Conservation (phyloP, 768 basidiomycete species). For the Trichaptum fuscoviolaceum region DNA sequence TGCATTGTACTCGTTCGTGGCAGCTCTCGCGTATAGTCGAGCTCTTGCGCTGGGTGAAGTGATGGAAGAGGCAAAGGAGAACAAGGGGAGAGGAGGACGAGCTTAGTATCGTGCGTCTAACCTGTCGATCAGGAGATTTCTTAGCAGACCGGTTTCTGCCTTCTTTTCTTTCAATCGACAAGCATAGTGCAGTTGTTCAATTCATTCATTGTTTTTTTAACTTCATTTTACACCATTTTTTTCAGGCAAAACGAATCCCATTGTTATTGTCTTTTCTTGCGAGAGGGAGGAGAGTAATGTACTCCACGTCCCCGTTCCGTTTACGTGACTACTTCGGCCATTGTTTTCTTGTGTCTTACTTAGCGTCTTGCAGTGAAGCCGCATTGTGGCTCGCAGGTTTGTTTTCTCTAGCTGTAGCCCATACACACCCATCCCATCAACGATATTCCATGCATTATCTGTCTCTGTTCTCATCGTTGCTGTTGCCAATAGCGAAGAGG, state of each 20-base stretch:
- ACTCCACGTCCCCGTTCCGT: not conserved
- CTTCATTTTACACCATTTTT: conserved; percentile 13
- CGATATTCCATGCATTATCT: not conserved
- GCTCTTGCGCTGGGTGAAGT: conserved; percentile 64
- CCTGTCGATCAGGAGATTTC: conserved; percentile 14
- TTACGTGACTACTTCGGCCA: not conserved
- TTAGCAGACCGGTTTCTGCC: not conserved
- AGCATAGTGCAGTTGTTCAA: conserved; percentile 20
- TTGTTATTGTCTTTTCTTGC: not conserved
- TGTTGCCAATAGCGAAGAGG: not conserved
- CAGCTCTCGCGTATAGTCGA: conserved; percentile 58
- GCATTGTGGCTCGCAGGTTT: not conserved
- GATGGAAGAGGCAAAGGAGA: conserved; percentile 60
- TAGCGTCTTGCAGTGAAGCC: not conserved
- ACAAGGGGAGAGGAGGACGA: conserved; percentile 51
- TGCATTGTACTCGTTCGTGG: conserved; percentile 74
- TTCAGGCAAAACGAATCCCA: not conserved
- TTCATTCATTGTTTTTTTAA: conserved; percentile 13
- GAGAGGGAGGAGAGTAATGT: not conserved
- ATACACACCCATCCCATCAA: not conserved
- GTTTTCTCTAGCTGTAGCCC: not conserved
- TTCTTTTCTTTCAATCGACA: not conserved
- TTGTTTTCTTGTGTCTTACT: not conserved
- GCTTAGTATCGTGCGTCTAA: conserved; percentile 36
- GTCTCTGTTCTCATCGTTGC: not conserved